These are phyloP conservation scores for Solidago caesia DNA, from an alignment of 129 eudicot genomes.

Conservation along the genomic window DNA sequence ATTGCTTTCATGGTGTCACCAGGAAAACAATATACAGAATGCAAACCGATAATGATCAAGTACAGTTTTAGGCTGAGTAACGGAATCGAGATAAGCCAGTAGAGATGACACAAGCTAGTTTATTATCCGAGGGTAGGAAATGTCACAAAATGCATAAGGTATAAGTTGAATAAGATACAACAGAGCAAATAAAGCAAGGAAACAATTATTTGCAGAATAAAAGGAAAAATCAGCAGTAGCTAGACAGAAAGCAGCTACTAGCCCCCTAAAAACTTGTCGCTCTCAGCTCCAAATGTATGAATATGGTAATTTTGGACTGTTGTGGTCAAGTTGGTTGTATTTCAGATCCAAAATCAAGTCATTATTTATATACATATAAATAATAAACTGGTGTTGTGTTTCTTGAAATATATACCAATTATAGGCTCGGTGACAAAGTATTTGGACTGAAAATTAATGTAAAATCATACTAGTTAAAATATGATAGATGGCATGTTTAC, in stretches of 20 bases:
- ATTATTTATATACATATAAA: not conserved
- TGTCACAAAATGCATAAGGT: not conserved
- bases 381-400: not conserved
- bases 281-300: not conserved
- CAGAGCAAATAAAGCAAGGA: not conserved
- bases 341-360: not conserved
- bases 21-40: not conserved
- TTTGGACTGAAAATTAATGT: not conserved
- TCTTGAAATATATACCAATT: conserved; percentile 1
- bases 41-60: not conserved
- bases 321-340: conserved; percentile 2
- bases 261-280: not conserved
- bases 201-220: not conserved
- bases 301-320: not conserved
- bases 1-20: not conserved
- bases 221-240: no score
- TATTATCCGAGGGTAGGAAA: not conserved
- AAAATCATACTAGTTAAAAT: not conserved
- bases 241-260: no score
- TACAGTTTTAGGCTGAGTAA: not conserved
- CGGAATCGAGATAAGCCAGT: not conserved
- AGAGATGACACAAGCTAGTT: not conserved
- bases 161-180: not conserved
- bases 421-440: not conserved
- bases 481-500: conserved; percentile 5